These are phyloP conservation scores for Talaromyces trachyspermus DNA, from an alignment of 495 filamentous ascomycete genomes.

Conservation along the genomic window DNA sequence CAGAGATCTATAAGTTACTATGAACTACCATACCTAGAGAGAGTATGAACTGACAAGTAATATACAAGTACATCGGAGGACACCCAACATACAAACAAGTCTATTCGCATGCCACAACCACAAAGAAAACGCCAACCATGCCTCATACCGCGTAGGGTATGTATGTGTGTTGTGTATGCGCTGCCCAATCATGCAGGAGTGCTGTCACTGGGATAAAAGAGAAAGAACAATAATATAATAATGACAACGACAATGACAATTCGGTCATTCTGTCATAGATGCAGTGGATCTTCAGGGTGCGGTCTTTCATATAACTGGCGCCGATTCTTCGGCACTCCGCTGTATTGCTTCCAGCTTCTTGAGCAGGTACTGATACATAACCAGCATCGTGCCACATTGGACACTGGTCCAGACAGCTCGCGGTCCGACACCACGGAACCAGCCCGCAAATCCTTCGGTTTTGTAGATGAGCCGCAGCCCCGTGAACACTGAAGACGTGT, in stretches of 20 bases:
- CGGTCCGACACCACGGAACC: constrained; percentile 93
- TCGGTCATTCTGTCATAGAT: too few relatives aligned
- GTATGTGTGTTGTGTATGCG: neutral
- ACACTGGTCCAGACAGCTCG: constrained; percentile 96
- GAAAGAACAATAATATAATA: too few relatives aligned
- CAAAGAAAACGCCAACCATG: constrained; percentile 4
- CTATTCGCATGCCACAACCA: neutral
- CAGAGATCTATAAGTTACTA: too few relatives aligned
- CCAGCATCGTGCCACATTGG: constrained; percentile 93
- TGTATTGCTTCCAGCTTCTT: constrained; percentile 56
- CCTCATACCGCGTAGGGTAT: too few relatives aligned
- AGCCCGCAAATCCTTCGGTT: constrained; percentile 78
- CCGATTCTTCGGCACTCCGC: neutral
- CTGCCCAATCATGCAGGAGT: too few relatives aligned
- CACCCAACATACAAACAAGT: too few relatives aligned
- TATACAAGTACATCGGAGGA: too few relatives aligned
- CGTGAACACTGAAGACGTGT: constrained; percentile 81
- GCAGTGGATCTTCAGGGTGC: neutral
- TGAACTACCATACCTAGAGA: too few relatives aligned
- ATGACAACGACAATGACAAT: too few relatives aligned
- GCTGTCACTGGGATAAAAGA: too few relatives aligned
- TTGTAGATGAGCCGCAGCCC: constrained; percentile 82
- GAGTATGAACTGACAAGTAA: too few relatives aligned
- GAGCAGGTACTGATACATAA: constrained; percentile 85
- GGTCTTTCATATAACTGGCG: neutral